Evolutionary conservation across 495 filamentous ascomycete genomes (phyloP).

Genomic region (Penicillium tannophilum): DNA sequence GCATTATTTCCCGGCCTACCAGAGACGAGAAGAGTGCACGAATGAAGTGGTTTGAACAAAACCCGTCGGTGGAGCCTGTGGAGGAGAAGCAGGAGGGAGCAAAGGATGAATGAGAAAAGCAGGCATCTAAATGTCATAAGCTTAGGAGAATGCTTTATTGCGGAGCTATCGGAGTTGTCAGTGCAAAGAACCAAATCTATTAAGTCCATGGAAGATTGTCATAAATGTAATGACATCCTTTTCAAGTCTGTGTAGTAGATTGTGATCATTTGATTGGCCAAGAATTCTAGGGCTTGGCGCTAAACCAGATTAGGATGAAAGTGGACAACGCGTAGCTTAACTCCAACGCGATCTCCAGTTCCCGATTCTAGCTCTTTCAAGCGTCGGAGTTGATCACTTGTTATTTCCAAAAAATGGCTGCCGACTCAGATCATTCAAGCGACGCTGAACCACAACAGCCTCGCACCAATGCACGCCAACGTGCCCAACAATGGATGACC

Average conservation of each 20-base stretch:
- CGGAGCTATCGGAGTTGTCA: no score
- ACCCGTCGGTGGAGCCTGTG: background rate
- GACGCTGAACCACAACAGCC: slow-evolving; percentile 18
- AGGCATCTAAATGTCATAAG: no score
- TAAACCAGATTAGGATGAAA: slow-evolving; percentile 40
- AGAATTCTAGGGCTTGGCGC: background rate
- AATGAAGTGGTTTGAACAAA: background rate
- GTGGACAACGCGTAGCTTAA: slow-evolving; percentile 41
- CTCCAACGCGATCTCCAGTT: background rate
- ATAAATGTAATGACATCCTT: no score
- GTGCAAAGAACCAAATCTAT: no score
- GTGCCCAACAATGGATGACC: slow-evolving; percentile 63
- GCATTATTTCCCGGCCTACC: background rate
- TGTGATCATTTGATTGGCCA: background rate
- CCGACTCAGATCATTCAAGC: slow-evolving; percentile 20
- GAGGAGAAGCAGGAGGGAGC: background rate
- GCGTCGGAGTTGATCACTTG: background rate
- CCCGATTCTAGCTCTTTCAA: slow-evolving; percentile 1
- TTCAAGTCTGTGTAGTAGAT: background rate
- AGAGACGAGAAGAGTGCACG: background rate
- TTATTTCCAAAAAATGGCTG: no score
- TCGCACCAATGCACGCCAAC: slow-evolving; percentile 29
- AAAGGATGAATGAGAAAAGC: background rate
- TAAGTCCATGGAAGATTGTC: no score
- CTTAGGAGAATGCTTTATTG: no score